Evolutionary conservation across 2,329 filamentous ascomycete genomes (phyloP), one percentile per base, ranked within the genome.

Genomic region (Cyphellophora europaea): DNA sequence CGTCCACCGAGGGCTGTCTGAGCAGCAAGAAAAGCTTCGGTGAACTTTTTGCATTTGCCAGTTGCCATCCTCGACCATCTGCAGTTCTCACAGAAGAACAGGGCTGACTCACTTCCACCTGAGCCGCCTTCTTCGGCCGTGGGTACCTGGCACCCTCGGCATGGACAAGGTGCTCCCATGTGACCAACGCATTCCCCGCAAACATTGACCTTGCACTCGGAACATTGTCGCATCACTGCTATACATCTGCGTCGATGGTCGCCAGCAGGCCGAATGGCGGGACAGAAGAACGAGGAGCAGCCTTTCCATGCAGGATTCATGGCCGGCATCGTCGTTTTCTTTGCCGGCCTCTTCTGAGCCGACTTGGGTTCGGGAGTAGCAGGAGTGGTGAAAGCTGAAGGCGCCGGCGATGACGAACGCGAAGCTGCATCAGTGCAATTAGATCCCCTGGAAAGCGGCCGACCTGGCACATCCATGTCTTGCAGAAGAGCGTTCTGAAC

Each of bases 281-380:
- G 61, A 37, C 65, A 68, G 44, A 66, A 65, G 41, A 67, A 63
- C 6, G 65, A 63, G 37, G 63, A 61, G 41, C 65, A 68, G 12
- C 64, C 65, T 49, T 59, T 57, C 65, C 65, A 67, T 36, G 21
- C 8, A 25, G 21, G 21, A 8, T 25, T n/a, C 21, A 25, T 8
- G n/a, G 8, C n/a, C n/a, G 21, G 21, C 21, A 8, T 25, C 8
- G n/a, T 25, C 8, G 8, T n/a, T 25, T n/a, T 25, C 21, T 25
- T 25, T 21, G 25, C 29, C 4, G 19, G 8, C 11, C 19, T 40
- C 19, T 31, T 59, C 56, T n/a, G 54, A 42, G 3, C 57, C 41
- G 16, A 57, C 53, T 32, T 63, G 54, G 40, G 54, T 58, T 38
- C 56, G 53, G 15, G 61, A 58, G 3, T 57, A 49, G 12, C 61